A percentile compares a stretch with the other conserved stretches of the same genome.
phyloP scores from a whole-genome alignment of 1,284 basidiomycete species.

The Takashimella tepidaria region DNA sequence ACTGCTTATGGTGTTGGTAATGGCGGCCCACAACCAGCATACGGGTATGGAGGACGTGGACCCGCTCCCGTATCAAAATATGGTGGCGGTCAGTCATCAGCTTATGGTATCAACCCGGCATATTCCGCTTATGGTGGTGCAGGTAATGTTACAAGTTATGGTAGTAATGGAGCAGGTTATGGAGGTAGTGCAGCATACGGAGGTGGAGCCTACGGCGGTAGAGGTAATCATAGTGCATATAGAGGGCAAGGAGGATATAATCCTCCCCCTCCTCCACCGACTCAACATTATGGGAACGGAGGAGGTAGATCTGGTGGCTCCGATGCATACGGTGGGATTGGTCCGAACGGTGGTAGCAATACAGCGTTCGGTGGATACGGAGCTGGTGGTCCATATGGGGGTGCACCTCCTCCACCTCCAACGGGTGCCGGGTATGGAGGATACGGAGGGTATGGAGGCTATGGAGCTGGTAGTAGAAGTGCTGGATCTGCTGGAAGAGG shows the following conservation, averaged over 20 bases:
- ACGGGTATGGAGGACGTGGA: too few relatives aligned
- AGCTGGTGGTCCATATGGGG: not conserved
- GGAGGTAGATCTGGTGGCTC: not conserved
- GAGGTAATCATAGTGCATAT: not conserved
- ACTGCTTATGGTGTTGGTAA: too few relatives aligned
- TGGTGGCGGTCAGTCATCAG: too few relatives aligned
- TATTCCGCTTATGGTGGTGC: not conserved
- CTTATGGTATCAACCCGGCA: too few relatives aligned
- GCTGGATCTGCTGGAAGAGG: too few relatives aligned
- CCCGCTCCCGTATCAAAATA: too few relatives aligned
- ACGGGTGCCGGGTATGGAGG: not conserved
- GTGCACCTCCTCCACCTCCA: not conserved
- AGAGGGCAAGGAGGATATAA: not conserved
- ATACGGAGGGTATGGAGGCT: constrained; percentile 2
- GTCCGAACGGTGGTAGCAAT: not conserved
- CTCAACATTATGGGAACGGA: not conserved
- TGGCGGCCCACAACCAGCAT: not conserved
- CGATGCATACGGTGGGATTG: too few relatives aligned
- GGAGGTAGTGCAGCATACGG: not conserved
- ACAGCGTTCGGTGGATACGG: too few relatives aligned
- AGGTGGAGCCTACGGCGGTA: not conserved
- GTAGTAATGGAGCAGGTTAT: not conserved
- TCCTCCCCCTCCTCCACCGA: too few relatives aligned
- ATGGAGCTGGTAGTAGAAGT: too few relatives aligned
- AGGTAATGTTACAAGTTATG: not conserved